These are phyloP conservation scores for Schoenoplectus tabernaemontani DNA, from an alignment of 202 grass and related monocot genomes.

Conservation along the genomic window DNA sequence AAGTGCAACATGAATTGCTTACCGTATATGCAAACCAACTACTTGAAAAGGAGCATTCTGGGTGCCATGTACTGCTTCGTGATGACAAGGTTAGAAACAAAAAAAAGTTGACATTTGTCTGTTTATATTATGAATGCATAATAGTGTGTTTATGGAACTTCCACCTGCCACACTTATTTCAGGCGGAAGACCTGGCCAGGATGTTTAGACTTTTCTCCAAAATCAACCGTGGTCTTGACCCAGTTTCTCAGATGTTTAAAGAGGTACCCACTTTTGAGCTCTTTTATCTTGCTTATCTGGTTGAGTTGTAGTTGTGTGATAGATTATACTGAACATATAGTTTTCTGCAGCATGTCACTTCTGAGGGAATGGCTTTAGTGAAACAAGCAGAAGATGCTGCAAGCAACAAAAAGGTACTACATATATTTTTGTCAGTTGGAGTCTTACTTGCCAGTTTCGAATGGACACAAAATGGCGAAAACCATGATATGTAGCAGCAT, in stretches of 20 bases:
- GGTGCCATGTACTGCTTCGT: conserved; percentile 82
- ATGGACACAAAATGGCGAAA: not conserved
- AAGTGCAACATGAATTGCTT: conserved; percentile 94
- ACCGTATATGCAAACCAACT: conserved; percentile 80
- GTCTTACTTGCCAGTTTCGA: not conserved
- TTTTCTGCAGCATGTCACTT: conserved; percentile 68
- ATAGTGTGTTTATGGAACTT: conserved; percentile 12
- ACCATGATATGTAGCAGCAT: not conserved
- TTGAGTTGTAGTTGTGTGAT: not conserved
- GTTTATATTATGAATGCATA: conserved; percentile 14
- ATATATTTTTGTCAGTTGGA: not conserved
- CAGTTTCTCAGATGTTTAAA: conserved; percentile 94
- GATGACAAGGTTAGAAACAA: conserved; percentile 74
- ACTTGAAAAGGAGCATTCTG: conserved; percentile 95
- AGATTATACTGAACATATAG: not conserved
- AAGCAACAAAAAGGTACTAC: conserved; percentile 72
- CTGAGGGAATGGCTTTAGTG: conserved; percentile 80
- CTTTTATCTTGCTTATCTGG: not conserved
- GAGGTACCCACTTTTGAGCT: conserved; percentile 30
- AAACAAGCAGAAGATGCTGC: conserved; percentile 99
- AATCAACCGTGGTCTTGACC: conserved; percentile 74
- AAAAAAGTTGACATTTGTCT: conserved; percentile 1
- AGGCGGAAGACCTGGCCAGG: conserved; percentile 87
- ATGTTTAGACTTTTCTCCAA: conserved; percentile 93
- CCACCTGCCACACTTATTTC: conserved; percentile 14